Conservation (phyloP, 2,329 filamentous ascomycete genomes). For the Ceratocystis cubensis region DNA sequence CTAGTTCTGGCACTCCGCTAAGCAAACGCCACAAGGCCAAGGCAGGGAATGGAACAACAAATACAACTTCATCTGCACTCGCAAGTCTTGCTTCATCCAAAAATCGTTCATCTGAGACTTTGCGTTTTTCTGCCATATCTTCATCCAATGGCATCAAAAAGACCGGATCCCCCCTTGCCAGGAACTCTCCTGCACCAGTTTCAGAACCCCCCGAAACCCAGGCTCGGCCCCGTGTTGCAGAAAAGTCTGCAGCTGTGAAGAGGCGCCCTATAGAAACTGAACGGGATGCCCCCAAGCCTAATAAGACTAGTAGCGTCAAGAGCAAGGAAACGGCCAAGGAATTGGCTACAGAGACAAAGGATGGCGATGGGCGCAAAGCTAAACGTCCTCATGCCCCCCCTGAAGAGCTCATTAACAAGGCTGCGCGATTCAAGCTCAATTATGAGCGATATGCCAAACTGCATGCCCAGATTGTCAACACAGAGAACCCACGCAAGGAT, state of each 20-base stretch:
- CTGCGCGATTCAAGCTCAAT: constrained; percentile 41
- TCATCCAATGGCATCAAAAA: constrained; percentile 13
- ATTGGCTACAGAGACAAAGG: constrained; percentile 5
- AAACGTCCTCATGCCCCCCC: constrained; percentile 27
- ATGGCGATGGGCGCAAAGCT: constrained; percentile 21
- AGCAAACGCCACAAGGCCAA: constrained; percentile 45
- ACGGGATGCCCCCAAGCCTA: constrained; percentile 1
- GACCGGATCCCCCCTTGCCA: constrained; percentile 12
- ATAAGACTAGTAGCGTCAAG: constrained; percentile 8
- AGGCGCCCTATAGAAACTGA: constrained; percentile 22
- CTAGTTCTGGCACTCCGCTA: constrained; percentile 46
- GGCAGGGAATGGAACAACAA: constrained; percentile 24
- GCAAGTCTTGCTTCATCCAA: not conserved
- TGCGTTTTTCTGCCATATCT: constrained; percentile 14
- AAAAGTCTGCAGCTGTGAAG: constrained; percentile 27
- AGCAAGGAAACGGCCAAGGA: constrained; percentile 20
- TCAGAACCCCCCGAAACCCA: constrained; percentile 14
- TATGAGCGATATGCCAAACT: constrained; percentile 47
- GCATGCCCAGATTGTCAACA: constrained; percentile 41
- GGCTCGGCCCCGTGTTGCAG: constrained; percentile 19
- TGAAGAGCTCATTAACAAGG: constrained; percentile 39
- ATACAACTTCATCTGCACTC: not conserved
- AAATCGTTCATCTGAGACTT: constrained; percentile 5
- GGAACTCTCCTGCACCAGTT: constrained; percentile 11
- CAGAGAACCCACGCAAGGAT: constrained; percentile 39